Evolutionary conservation across 2,329 filamentous ascomycete genomes (phyloP).

Genomic region (Mycosphaerella arachidis): DNA sequence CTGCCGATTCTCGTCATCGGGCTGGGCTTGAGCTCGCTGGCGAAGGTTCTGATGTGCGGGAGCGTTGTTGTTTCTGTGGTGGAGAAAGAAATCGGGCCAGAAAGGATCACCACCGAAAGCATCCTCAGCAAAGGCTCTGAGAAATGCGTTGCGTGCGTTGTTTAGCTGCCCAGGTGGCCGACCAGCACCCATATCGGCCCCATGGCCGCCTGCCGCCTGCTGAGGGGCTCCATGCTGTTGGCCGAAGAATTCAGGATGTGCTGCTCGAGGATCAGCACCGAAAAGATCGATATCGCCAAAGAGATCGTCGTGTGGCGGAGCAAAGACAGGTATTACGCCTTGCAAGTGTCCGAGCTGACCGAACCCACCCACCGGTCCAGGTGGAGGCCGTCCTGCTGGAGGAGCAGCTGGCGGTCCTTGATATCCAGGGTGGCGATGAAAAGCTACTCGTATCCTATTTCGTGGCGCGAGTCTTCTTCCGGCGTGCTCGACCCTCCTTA

Average conservation of each 20-base stretch:
- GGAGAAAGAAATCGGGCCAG: neutral
- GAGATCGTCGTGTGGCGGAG: neutral
- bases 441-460: neutral
- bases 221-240: neutral
- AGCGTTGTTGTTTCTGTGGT: neutral
- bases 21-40: neutral
- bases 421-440: neutral
- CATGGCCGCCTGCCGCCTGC: neutral
- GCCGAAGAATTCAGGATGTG: neutral
- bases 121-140: constrained; percentile 9
- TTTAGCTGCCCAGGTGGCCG: constrained; percentile 7
- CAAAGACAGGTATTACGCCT: neutral
- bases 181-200: neutral
- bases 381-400: neutral
- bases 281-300: neutral
- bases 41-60: neutral
- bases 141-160: constrained; percentile 2
- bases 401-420: neutral
- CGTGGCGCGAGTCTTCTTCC: neutral
- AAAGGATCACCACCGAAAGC: constrained; percentile 14
- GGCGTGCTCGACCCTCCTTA: neutral
- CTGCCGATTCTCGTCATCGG: neutral
- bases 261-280: neutral
- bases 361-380: neutral
- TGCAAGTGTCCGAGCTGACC: neutral